Conservation (phyloP, 257 asterid genomes). For the Solanum bukasovii region DNA sequence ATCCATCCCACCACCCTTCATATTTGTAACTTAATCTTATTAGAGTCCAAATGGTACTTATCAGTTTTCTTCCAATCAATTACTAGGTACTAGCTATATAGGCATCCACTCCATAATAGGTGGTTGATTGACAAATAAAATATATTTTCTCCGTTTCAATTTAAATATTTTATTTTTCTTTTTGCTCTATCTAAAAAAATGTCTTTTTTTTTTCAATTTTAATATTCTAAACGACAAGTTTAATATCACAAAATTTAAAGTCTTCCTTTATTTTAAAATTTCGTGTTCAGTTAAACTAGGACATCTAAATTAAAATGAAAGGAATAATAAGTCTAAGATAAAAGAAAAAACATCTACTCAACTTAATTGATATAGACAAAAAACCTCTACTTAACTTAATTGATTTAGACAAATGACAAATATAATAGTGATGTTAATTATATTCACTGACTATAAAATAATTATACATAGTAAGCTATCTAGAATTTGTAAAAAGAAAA, state of each 20-base stretch:
- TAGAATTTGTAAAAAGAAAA: not conserved
- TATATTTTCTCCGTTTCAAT: not conserved
- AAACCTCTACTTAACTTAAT: not conserved
- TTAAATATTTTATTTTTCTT: not conserved
- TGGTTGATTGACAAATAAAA: not conserved
- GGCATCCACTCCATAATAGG: not conserved
- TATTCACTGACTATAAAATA: not conserved
- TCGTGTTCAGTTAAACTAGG: not conserved
- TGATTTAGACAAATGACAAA: not conserved
- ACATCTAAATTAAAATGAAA: not conserved
- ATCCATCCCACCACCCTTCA: accelerated
- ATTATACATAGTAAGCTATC: not conserved
- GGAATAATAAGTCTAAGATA: not conserved
- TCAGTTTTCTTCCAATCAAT: not conserved
- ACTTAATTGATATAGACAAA: not conserved
- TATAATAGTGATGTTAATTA: not conserved
- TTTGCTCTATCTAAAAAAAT: not conserved
- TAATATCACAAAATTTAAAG: not conserved
- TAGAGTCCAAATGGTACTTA: not conserved
- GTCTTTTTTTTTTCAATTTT: not conserved
- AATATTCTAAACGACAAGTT: not conserved
- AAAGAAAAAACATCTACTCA: not conserved
- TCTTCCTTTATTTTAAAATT: not conserved
- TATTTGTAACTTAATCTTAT: not conserved
- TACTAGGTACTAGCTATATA: not conserved